Evolutionary conservation across 129 eudicot genomes (phyloP).

Genomic region (Dittrichia graveolens): DNA sequence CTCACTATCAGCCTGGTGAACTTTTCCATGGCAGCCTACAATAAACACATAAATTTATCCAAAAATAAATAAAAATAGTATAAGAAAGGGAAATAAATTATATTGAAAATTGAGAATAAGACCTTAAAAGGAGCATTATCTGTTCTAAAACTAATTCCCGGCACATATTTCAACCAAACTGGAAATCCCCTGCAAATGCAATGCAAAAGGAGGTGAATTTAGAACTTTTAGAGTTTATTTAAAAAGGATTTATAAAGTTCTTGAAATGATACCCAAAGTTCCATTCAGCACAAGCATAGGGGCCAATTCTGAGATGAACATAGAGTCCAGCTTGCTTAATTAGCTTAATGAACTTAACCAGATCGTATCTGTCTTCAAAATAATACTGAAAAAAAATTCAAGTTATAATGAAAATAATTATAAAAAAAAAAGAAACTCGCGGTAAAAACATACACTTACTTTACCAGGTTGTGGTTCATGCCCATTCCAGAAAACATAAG

Average conservation of each 20-base stretch:
- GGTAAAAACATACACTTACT: conserved; percentile 44
- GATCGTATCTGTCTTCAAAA: conserved; percentile 92
- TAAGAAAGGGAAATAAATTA: neutral
- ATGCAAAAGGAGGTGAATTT: conserved; percentile 22
- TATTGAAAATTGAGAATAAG: conserved; percentile 10
- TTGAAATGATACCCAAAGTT: conserved; percentile 78
- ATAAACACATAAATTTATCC: conserved; percentile 6
- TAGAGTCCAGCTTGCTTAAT: conserved; percentile 88
- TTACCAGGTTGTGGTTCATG: conserved; percentile 98
- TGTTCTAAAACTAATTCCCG: conserved; percentile 95
- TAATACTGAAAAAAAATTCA: conserved; percentile 59
- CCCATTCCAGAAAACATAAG: conserved; percentile 99
- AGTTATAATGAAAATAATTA: conserved; percentile 3
- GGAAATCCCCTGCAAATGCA: conserved; percentile 86
- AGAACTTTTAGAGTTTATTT: too few species aligned
- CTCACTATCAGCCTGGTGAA: conserved; percentile 87
- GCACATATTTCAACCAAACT: conserved; percentile 97
- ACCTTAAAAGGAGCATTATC: conserved; percentile 98
- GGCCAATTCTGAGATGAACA: conserved; percentile 96
- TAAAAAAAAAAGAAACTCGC: neutral
- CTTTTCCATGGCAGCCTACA: conserved; percentile 85
- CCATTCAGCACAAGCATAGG: conserved; percentile 99
- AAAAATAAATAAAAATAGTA: conserved; percentile 5
- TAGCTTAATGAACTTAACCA: conserved; percentile 90
- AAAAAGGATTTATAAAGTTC: neutral